Percentiles rank a stretch among this genome's conserved stretches.
Evolutionary conservation across 768 basidiomycete species (phyloP).

Genomic region (Chlorophyllum brunneum): DNA sequence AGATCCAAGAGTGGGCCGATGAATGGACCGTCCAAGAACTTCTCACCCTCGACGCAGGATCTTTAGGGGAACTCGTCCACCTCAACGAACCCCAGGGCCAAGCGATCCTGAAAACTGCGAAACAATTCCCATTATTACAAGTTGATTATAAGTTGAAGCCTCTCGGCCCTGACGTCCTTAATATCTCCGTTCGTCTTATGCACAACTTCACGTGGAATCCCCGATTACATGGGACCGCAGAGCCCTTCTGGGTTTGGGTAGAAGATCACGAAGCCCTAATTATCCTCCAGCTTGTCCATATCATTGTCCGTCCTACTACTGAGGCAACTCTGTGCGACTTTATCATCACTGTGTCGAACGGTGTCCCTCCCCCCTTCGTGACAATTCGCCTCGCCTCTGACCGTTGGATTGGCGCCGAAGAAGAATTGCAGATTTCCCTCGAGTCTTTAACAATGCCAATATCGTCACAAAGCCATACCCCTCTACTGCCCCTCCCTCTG

Average conservation of each 20-base stretch:
- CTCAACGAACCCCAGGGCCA: constrained; percentile 83
- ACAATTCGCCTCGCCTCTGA: constrained; percentile 83
- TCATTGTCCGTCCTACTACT: constrained; percentile 68
- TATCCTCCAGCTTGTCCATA: constrained; percentile 77
- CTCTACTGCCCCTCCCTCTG: constrained; percentile 71
- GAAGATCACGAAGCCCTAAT: constrained; percentile 80
- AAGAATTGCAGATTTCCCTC: constrained; percentile 60
- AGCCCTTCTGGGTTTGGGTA: constrained; percentile 96
- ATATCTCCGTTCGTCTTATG: constrained; percentile 59
- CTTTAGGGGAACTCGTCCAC: constrained; percentile 77
- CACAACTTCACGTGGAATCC: constrained; percentile 78
- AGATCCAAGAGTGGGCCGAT: constrained; percentile 75
- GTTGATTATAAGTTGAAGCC: constrained; percentile 75
- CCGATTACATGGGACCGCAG: constrained; percentile 67
- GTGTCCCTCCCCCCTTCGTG: constrained; percentile 57
- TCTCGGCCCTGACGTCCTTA: constrained; percentile 79
- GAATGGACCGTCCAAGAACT: constrained; percentile 77
- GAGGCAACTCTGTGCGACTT: constrained; percentile 65
- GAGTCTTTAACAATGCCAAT: constrained; percentile 75
- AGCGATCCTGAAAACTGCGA: constrained; percentile 74
- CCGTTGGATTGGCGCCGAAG: constrained; percentile 90
- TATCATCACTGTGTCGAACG: constrained; percentile 66
- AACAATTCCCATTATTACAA: constrained; percentile 74
- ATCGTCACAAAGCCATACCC: constrained; percentile 50
- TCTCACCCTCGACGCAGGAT: constrained; percentile 56